Evolutionary conservation across 2,329 filamentous ascomycete genomes (phyloP).

Genomic region (Aotearoamyces nothofagi): DNA sequence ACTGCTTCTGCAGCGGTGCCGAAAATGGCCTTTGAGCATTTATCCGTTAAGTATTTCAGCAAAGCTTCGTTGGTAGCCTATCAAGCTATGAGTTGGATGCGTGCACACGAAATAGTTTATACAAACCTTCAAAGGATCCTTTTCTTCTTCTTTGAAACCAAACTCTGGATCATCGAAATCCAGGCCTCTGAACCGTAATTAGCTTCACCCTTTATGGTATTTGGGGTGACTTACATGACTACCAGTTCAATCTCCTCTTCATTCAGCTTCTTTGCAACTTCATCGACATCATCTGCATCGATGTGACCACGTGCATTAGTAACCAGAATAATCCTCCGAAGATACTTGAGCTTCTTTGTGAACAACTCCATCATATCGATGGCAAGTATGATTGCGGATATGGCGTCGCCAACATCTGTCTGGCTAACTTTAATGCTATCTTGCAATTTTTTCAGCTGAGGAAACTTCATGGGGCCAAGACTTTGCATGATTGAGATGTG

Average conservation of each 20-base stretch:
- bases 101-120: neutral
- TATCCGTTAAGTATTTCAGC: constrained; percentile 48
- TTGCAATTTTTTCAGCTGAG: constrained; percentile 51
- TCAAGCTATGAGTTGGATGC: constrained; percentile 8
- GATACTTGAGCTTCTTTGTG: constrained; percentile 72
- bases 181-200: constrained; percentile 45
- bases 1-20: constrained; percentile 83
- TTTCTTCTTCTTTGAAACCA: constrained; percentile 84
- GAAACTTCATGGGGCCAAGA: constrained; percentile 43
- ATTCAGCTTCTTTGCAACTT: constrained; percentile 61
- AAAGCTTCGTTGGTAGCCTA: constrained; percentile 58
- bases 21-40: constrained; percentile 52
- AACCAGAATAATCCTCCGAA: constrained; percentile 66
- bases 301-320: constrained; percentile 67
- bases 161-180: constrained; percentile 90
- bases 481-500: constrained; percentile 72
- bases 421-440: constrained; percentile 48
- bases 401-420: constrained; percentile 61
- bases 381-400: constrained; percentile 77
- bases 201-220: constrained; percentile 5
- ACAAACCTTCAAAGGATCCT: constrained; percentile 50
- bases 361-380: constrained; percentile 71
- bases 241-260: constrained; percentile 63
- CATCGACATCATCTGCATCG: constrained; percentile 53
- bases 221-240: constrained; percentile 46